Conservation (phyloP, 148 eudicot species). For the Fagopyrum homotropicum region DNA sequence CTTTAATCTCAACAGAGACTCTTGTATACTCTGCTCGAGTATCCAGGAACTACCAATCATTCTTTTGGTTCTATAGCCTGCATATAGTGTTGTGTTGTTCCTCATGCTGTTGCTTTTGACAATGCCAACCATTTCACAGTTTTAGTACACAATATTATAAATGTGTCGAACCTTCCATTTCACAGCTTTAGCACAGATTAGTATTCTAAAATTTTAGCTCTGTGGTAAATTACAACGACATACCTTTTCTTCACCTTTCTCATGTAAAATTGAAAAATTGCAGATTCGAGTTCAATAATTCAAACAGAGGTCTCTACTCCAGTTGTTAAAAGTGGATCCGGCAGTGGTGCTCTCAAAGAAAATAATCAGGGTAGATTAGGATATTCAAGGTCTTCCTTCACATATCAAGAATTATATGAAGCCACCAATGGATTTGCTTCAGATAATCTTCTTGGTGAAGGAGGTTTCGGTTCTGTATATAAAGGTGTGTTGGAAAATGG, state of each 20-base stretch:
- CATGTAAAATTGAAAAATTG: slow-evolving; percentile 2
- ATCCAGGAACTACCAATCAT: not conserved
- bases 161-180: not conserved
- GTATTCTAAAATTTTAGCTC: not conserved
- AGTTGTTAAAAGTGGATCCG: slow-evolving; percentile 30
- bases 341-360: slow-evolving; percentile 23
- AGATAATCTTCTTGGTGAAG: slow-evolving; percentile 61
- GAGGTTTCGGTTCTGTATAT: slow-evolving; percentile 68
- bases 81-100: not conserved
- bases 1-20: not conserved
- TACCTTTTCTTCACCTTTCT: not conserved
- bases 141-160: not conserved
- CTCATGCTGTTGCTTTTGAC: not conserved
- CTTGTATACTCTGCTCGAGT: not conserved
- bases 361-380: slow-evolving; percentile 39
- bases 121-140: not conserved
- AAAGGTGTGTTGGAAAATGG: slow-evolving; percentile 59
- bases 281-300: slow-evolving; percentile 36
- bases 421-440: slow-evolving; percentile 57
- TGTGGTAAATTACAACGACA: not conserved
- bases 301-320: slow-evolving; percentile 31
- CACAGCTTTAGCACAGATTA: not conserved
- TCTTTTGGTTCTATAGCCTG: not conserved
- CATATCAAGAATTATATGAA: slow-evolving; percentile 44
- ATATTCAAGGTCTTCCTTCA: slow-evolving; percentile 52